Evolutionary conservation across 257 asterid species (phyloP), one percentile per base, ranked within the genome.

Genomic region (Oldenlandia corymbosa): DNA sequence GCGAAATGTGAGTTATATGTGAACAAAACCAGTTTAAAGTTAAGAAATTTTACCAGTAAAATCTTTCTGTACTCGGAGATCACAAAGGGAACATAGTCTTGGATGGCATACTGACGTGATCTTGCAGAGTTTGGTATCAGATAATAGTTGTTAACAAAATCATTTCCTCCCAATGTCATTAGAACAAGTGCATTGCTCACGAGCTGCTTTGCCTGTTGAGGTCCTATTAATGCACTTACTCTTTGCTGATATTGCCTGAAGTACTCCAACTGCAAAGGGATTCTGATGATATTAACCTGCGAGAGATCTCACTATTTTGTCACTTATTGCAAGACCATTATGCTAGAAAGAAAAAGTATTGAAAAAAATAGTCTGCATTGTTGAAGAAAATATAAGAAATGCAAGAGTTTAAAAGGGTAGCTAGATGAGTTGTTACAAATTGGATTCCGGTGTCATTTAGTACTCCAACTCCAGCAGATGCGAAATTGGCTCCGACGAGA

Each of bases 401-500:
- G 23, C 7, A n/a, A 18, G 10, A 18, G 54, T n/a, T 48, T 48
- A 48, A 1, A 21, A 21, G 14, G 3, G 5, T 50, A 23, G 43
- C 2, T 9, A 1, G 13, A 30, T 21, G 21, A 30, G 60, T 58
- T 68, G 74, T 75, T 83, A 88, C 96, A 60, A 88, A 88, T 62
- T 88, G 96, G 69, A 85, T 54, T 68, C 96, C 96, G 30, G 95
- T 85, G 71, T 88, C 96, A 64, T 88, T 88, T 31, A 88, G 91
- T 61, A 88, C 75, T 72, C 91, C 95, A 60, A 88, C 86, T 17
- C 96, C 96, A 6, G 92, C 94, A 12, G 96, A 88, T 49, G 96
- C 96, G 62, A 85, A 88, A 65, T 88, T 88, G 54, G 95, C 95
- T 21, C 96, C 96, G 62, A 77, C 73, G 14, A 83, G 71, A 59